Conservation (phyloP, 2,329 filamentous ascomycete genomes). For the Trichoderma pleuroti region DNA sequence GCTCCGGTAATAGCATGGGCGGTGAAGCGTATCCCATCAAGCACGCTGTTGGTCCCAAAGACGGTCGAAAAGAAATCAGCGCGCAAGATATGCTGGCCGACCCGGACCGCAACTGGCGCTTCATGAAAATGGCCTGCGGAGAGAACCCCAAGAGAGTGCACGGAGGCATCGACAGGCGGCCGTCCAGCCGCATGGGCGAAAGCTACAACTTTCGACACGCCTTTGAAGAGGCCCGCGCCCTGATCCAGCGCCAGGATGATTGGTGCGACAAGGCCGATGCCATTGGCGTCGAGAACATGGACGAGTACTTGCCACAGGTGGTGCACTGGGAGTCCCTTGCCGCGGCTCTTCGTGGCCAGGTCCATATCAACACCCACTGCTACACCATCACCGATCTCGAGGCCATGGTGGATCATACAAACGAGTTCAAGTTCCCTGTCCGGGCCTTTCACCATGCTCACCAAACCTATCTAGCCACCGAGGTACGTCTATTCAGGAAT, state of each 20-base stretch:
- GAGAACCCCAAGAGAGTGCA: conserved; percentile 66
- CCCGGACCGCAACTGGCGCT: conserved; percentile 62
- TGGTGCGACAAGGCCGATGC: conserved; percentile 60
- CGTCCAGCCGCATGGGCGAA: conserved; percentile 62
- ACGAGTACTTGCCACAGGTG: conserved; percentile 58
- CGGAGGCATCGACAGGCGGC: conserved; percentile 50
- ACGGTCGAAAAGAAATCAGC: conserved; percentile 61
- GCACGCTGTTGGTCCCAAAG: conserved; percentile 57
- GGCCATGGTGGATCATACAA: conserved; percentile 65
- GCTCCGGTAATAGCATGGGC: conserved; percentile 69
- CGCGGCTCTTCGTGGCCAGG: conserved; percentile 63
- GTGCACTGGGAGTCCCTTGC: conserved; percentile 61
- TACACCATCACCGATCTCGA: conserved; percentile 68
- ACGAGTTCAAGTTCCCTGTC: conserved; percentile 66
- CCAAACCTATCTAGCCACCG: conserved; percentile 62
- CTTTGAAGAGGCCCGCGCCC: conserved; percentile 57
- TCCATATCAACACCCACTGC: conserved; percentile 68
- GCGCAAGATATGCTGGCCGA: conserved; percentile 62
- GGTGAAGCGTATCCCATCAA: conserved; percentile 69
- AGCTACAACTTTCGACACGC: conserved; percentile 67
- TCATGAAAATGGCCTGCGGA: conserved; percentile 75
- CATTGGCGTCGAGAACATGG: conserved; percentile 48
- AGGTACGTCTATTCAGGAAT: conserved; percentile 38
- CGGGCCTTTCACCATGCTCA: conserved; percentile 69
- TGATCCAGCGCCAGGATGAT: conserved; percentile 61